Evolutionary conservation across 1,284 basidiomycete genomes (phyloP), one percentile per base, ranked within the genome.

Genomic region (Mycosarcoma maydis): DNA sequence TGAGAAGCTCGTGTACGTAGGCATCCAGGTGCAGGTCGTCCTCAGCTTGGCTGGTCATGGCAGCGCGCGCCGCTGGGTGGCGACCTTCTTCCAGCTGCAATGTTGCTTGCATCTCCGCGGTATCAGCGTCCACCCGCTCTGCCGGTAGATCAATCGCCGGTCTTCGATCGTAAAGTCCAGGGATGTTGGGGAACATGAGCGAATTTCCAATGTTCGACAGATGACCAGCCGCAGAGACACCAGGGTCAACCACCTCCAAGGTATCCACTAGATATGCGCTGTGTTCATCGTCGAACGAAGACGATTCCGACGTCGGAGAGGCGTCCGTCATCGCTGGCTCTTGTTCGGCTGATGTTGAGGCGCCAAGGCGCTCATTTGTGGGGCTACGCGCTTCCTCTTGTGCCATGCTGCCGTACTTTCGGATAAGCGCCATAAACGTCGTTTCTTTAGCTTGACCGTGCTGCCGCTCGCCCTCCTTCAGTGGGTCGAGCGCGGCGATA

Each of bases 151-250:
- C 84, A 22, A 90, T 85, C 17, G 88, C 84, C 1, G 89, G 89
- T 76, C 87, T 88, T 37, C 88, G 85, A 30, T 87, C 87, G 80
- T 89, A 89, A 75, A 88, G 87, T 2, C 85, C 54, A 0, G 65
- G 60, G 10, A 69, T 84, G 53, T 55, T 52, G 4, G 90, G 90
- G 72, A 90, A 87, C 33, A 91, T 77, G 57, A 91, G 89, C 10
- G 89, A 84, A 70, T 90, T 90, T 6, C 89, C 89, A n/a, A 89
- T 87, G 74, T 91, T 90, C 22, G 88, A 87, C 30, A 91, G 83
- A 40, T 85, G 87, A 3, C 88, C 87, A 3, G 90, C 86, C 1
- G 88, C 88, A 16, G 87, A 86, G 27, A 91, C 86, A 76, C 90
- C 87, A 6, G 88, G 87, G 74, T 91, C 90, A 67, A 91, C 90